Conservation (phyloP, 2,329 filamentous ascomycete genomes). For the Microcyclospora tardicrescens region DNA sequence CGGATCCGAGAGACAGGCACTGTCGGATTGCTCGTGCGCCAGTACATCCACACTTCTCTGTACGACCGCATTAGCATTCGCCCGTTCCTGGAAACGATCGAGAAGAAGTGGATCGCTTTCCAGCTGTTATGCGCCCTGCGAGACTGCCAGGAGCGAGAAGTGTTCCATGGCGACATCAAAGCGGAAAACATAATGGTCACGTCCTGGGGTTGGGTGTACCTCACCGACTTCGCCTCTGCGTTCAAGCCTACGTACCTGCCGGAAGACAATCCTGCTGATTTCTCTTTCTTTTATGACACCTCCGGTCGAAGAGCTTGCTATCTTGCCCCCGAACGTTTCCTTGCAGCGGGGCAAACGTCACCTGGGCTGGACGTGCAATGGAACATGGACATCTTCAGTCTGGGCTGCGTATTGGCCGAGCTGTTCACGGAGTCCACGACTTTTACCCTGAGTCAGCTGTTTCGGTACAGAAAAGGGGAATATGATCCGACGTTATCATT, state of each 20-base stretch:
- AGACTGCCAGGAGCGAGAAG: slow-evolving; percentile 76
- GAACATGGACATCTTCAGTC: slow-evolving; percentile 99
- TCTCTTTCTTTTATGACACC: slow-evolving; percentile 95
- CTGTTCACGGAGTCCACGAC: slow-evolving; percentile 89
- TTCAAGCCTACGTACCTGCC: slow-evolving; percentile 92
- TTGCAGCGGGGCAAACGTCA: slow-evolving; percentile 51
- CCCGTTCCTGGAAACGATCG: slow-evolving; percentile 91
- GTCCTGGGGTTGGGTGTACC: slow-evolving; percentile 98
- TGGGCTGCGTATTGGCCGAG: slow-evolving; percentile 91
- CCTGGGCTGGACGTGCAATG: slow-evolving; percentile 40
- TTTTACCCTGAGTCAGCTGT: slow-evolving; percentile 94
- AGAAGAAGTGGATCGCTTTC: slow-evolving; percentile 97
- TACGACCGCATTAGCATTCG: slow-evolving; percentile 95
- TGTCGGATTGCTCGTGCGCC: slow-evolving; percentile 83
- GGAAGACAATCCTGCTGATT: slow-evolving; percentile 93
- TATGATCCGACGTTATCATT: slow-evolving; percentile 77
- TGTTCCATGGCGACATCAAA: slow-evolving; percentile 98
- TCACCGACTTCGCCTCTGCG: slow-evolving; percentile 90
- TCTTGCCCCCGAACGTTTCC: slow-evolving; percentile 83
- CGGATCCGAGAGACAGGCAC: slow-evolving; percentile 82
- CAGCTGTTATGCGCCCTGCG: slow-evolving; percentile 84
- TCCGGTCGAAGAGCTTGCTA: slow-evolving; percentile 89
- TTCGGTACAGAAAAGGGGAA: slow-evolving; percentile 83
- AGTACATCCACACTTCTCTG: slow-evolving; percentile 90
- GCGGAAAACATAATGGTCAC: slow-evolving; percentile 94